phyloP scores from a whole-genome alignment of 768 basidiomycete genomes.

The Boletales sp. region DNA sequence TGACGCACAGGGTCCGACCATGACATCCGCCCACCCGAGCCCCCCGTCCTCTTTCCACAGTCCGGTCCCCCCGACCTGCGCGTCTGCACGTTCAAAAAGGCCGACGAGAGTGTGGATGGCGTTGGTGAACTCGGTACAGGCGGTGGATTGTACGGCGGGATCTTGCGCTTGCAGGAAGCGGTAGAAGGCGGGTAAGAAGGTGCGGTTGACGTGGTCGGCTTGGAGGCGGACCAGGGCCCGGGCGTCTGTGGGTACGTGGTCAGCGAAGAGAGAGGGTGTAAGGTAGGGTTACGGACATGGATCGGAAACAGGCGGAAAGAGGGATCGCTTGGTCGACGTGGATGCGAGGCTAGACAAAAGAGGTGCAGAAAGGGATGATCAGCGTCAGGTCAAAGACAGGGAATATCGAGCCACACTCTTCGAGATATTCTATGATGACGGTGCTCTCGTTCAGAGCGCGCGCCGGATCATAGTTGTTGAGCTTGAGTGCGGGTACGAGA shows the following conservation, averaged over 20 bases:
- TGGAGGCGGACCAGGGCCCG: constrained; percentile 66
- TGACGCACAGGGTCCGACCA: constrained; percentile 65
- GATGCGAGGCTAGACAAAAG: constrained; percentile 42
- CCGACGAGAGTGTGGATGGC: constrained; percentile 49
- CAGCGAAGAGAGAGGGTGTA: too few species aligned
- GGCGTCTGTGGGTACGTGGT: constrained; percentile 44
- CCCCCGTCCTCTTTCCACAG: constrained; percentile 57
- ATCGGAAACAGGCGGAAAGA: constrained; percentile 55
- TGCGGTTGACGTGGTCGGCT: constrained; percentile 62
- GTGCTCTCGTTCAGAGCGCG: constrained; percentile 74
- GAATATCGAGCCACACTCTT: constrained; percentile 50
- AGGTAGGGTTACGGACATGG: constrained; percentile 45
- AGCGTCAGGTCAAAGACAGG: background rate
- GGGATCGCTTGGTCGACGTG: constrained; percentile 43
- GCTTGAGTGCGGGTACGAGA: constrained; percentile 66
- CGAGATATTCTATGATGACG: constrained; percentile 73
- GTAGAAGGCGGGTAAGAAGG: constrained; percentile 68
- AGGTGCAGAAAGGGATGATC: background rate
- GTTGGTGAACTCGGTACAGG: constrained; percentile 50
- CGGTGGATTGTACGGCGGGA: constrained; percentile 44
- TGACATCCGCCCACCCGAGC: constrained; percentile 61
- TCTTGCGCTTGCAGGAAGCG: constrained; percentile 72
- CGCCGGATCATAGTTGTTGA: constrained; percentile 52
- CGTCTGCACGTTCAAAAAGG: constrained; percentile 51
- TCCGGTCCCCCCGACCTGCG: constrained; percentile 48